Base-by-base conservation (phyloP, 2,329 filamentous ascomycete genomes). In the Trichoderma breve region DNA sequence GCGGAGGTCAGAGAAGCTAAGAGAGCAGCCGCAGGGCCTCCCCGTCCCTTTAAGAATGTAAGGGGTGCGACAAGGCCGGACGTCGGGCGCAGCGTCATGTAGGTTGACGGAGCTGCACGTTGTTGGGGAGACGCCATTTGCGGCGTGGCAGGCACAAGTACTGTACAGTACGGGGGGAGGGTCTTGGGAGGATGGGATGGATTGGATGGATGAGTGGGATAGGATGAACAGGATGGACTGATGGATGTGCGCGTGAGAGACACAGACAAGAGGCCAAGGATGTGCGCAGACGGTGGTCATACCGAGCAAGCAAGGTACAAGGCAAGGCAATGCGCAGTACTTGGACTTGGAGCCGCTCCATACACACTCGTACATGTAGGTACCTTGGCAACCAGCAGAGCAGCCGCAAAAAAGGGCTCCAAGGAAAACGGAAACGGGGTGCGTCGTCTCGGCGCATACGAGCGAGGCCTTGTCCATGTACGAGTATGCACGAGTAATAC, bases 71-170 rank as follows among this genome's bases (percentile, higher is more conserved):
- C 64, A 65, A 73, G 60, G 70, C 69, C 65, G 60, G 72, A 67
- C 51, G 62, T 70, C 69, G 69, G 69, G 61, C 70, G 65, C 58
- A 61, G 72, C 71, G 66, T 67, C 55, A 71, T 67, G 68, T 71
- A 71, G 68, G 68, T 67, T 39, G 47, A 72, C 71, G 66, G 65
- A 73, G 65, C 34, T 36, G 34, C 67, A 62, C 68, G 71, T 73
- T 74, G 71, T 73, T 74, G 73, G 73, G 73, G 71, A 68, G 65
- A 70, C 63, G 61, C 72, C 67, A 73, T 70, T 71, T 71, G 73
- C 72, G 53, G 69, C 51, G 58, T 66, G 69, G 69, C 61, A 55
- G 47, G 53, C n/a, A 60, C 55, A 60, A 60, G 24, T 53, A 21
- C 43, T 51, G 39, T 43, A 47, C 43, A 21, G 55, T 43, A 63